Base-by-base conservation (phyloP, 495 filamentous ascomycete genomes). In the Penicillium bovifimosum region DNA sequence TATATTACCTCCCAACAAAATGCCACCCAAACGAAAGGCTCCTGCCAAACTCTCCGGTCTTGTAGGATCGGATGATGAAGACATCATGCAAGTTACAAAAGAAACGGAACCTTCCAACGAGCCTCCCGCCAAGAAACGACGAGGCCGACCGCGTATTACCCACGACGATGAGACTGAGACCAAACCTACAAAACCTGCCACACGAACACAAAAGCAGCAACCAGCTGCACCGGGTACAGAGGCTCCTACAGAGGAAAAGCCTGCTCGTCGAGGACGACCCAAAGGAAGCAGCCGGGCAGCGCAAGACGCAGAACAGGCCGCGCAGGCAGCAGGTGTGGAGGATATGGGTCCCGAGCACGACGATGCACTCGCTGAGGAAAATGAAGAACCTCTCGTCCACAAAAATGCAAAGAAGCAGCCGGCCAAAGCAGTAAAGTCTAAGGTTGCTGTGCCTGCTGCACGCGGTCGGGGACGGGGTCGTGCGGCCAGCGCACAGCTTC, bases 11-110 rank as follows among this genome's bases (percentile, higher is more conserved):
- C 20, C 20, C 20, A 4, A 42, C 53, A 59, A 41, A 41, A 85
- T 85, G 81, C 73, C 34, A 36, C 34, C 81, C 20, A 81, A 79
- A 56, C 65, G 69, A 47, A 81, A 76, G 53, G 68, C 68, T n/a
- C 53, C 74, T 20, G 67, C 77, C 27, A 80, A 77, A 31, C 59
- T 88, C 20, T 79, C 85, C 53, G 79, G 74, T n/a, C 70, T 86
- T 41, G 73, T 85, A 32, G 85, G 83, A 52, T 86, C 83, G 34
- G 85, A 87, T 47, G 80, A 82, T 55, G 86, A 90, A 42, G 83
- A 86, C 67, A 72, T 75, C 28, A 70, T 70, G 47, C 64, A 67
- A 44, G 8, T 56, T 7, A 51, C 53, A 28, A 58, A 52, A 50
- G 68, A 63, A 41, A 47, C 54, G 26, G 63, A 68, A 47, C 38